phyloP scores from a whole-genome alignment of 805 yeast species.

The Barnettozyma sp. region DNA sequence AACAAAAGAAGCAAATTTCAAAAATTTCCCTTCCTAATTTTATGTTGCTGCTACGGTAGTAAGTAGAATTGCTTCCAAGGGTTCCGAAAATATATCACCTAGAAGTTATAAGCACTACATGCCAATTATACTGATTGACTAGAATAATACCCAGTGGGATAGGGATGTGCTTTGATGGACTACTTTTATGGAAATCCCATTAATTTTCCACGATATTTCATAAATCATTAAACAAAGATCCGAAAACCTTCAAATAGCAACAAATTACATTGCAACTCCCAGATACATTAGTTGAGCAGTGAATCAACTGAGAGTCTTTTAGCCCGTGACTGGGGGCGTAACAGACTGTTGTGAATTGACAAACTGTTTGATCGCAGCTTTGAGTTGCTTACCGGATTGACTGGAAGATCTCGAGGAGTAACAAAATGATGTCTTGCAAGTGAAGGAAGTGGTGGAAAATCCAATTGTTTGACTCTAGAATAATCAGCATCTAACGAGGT shows the following conservation, averaged over 20 bases:
- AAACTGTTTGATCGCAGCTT: background rate
- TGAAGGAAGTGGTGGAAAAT: conserved; percentile 7
- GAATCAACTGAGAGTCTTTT: conserved; percentile 11
- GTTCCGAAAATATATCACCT: too few relatives aligned
- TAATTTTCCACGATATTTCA: background rate
- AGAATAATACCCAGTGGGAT: too few relatives aligned
- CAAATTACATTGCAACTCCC: too few relatives aligned
- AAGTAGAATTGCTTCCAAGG: too few relatives aligned
- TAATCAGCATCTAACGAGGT: background rate
- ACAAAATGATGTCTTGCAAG: conserved; percentile 11
- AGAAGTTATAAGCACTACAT: too few relatives aligned
- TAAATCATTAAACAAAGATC: background rate
- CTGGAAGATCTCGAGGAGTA: conserved; percentile 7
- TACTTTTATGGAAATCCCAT: too few relatives aligned
- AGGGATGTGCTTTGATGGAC: too few relatives aligned
- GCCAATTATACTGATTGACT: too few relatives aligned
- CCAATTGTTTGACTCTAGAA: background rate
- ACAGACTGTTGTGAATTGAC: background rate
- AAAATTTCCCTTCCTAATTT: too few relatives aligned
- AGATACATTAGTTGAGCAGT: conserved; percentile 5
- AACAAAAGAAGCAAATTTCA: too few relatives aligned
- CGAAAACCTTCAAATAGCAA: too few relatives aligned
- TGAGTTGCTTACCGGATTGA: background rate
- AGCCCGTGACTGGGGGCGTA: background rate
- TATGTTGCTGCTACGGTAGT: too few relatives aligned